Base-by-base conservation (phyloP, 306 rosid species). In the Castanea sativa region DNA sequence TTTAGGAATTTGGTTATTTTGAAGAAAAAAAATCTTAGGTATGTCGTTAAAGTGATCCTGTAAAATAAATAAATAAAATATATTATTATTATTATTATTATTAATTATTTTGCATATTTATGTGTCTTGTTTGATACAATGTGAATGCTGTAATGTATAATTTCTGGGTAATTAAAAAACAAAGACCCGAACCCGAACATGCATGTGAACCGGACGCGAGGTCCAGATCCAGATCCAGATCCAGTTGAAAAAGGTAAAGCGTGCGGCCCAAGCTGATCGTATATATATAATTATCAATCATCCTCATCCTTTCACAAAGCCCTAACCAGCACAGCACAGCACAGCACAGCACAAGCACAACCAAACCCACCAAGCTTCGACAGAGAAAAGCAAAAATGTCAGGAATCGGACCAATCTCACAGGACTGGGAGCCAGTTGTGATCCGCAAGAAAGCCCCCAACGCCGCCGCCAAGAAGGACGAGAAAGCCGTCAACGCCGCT, bases 401-500 rank as follows among this genome's bases (percentile, higher is more conserved):
- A 33, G 96, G 97, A 68, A n/a, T 76, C 1, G 97, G 97, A 70
- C 96, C 92, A 15, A 57, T 91, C 81, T 76, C 94, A 0, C 96
- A 92, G 84, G 97, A 94, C 57, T 94, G 97, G 97, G 98, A 94
- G 23, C 97, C 98, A 3, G 91, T 92, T 18, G 94, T 94, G 5
- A 83, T 94, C 76, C 88, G 94, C 83, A 94, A 92, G 85, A 94
- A 92, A 86, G 91, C 94, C 0, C 97, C 94, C 58, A 91, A 86
- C 80, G 84, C 97, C 59, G 96, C 97, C 55, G 97, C 97, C 73
- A 90, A 86, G 85, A 94, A 92, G 83, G 98, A 92, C 60, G 97
- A 94, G 83, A 91, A 94, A 82, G 98, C 92, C 30, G 97, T 94
- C 83, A 92, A 92, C 91, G 97, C 97, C 23, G 98, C 97, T 72